Base-by-base conservation (phyloP, 169 alveolate genomes). In the Eimeria acervulina region DNA sequence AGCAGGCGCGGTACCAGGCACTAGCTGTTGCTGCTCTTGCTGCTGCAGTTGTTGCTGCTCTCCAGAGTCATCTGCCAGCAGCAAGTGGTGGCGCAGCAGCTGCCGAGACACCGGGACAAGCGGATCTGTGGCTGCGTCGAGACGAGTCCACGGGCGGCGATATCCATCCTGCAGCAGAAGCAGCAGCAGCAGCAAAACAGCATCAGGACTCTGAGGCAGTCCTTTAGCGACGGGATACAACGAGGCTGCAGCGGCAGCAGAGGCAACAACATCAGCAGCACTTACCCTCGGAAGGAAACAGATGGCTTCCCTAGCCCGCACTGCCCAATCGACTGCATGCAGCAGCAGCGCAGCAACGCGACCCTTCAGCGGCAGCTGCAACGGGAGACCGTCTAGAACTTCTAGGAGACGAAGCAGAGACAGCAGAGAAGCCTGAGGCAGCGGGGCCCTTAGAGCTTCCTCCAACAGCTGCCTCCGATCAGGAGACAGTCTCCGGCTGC, bases 311-410 rank as follows among this genome's bases (percentile, higher is more conserved):
- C 97, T 40, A 12, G 97, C 97, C 51, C 94, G 97, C 47, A 95
- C 97, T 26, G 91, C 93, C 97, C 97, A 95, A 28, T 95, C 97
- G 36, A 95, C 90, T 26, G 97, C 97, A 76, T 90, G 80, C 83
- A 90, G 95, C 68, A 95, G 61, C 68, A 88, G 78, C 72, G 85
- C 89, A 72, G 94, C 93, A 36, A 95, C 76, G 4, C 97, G 95
- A n/a, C 97, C 97, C 59, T 95, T 95, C 78, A 95, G 51, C 28
- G 97, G 97, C 78, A 95, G 40, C 87, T 95, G 97, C 91, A 95
- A 70, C 83, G 97, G 97, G 51, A 95, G 95, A 0, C 92, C 78
- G 42, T 95, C 97, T 10, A 87, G 92, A n/a, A 80, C 78, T 33
- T 95, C 97, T 31, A 91, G 76, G 28, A 95, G 61, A 19, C 97